Base-by-base conservation (phyloP, 2,329 filamentous ascomycete genomes). In the Graphilbum sp. region DNA sequence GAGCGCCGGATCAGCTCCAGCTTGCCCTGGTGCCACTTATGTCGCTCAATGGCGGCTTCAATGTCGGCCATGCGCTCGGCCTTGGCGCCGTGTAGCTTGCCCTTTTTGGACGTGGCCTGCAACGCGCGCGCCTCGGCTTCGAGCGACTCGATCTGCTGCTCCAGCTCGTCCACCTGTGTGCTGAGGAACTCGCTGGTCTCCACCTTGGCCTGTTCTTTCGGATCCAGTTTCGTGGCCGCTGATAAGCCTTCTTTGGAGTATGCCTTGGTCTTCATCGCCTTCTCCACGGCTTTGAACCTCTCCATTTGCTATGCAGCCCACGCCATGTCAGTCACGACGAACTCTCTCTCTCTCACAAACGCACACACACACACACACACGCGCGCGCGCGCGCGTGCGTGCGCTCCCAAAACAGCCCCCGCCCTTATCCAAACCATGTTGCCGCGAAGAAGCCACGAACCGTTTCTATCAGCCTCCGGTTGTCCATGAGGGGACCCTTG, bases 211-310 rank as follows among this genome's bases (percentile, higher is more conserved):
- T 92, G 85, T 58, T 96, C 90, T 56, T 87, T 93, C n/a, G 90
- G 90, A 62, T 98, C 90, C 46, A 96, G 71, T 60, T 93, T 92
- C 36, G 85, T 79, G 20, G 86, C 85, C 37, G 88, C 83, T 46
- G 84, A 90, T 47, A 98, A 64, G 33, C 90, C 90, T 61, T 96
- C 90, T 67, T 98, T 96, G 45, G 90, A 96, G 62, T 94, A 98
- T 44, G 90, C 90, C 61, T 98, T 98, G 41, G 90, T 98, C 69
- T 98, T 98, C 90, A 98, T 96, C 53, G 94, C 90, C 67, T 98
- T 98, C 61, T 98, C 90, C 38, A 98, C 90, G n/a, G 87, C 88
- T 66, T 98, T 98, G 73, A 98, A 98, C 53, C 85, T 86, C 63
- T 98, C 90, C 90, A 98, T 98, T 82, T 88, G 79, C 84, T 90